Base-by-base conservation (phyloP, 768 basidiomycete species). In the Naganishia randhawae region DNA sequence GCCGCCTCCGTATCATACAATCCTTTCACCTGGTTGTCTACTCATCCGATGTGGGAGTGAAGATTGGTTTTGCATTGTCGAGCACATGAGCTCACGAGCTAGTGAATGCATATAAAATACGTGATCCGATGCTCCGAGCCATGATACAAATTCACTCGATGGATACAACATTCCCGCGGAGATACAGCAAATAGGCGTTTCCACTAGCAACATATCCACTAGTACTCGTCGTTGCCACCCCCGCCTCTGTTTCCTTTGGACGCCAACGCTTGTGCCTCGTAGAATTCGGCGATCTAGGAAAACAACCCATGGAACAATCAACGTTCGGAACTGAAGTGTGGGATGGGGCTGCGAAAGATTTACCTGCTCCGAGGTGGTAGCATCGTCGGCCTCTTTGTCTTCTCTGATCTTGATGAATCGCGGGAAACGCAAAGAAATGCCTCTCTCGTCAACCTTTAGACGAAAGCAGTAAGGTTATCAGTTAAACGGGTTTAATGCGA, bases 381-480 rank as follows among this genome's bases (percentile, higher is more conserved):
- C 91, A 80, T 96, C 91, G 69, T 97, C 93, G 16, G 88, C 88
- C 31, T 83, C 83, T 80, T 99, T 99, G 80, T 99, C 96, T 70
- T 98, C 96, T 71, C 96, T 85, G 61, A 93, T 82, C 51, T 89
- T 86, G 72, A 99, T 85, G 80, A 97, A 98, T 32, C 96, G 86
- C 45, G 96, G 96, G 82, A 99, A 99, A 14, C 96, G 89, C 51
- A 99, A 81, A 17, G 96, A 98, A 73, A 99, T 91, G 0, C 96
- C 96, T 73, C 94, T 83, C 61, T 90, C 87, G 65, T 94, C 93
- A 69, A 73, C 79, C 81, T 81, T 68, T 37, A 11, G 29, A 14
- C 14, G 41, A 19, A 27, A 1, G 42, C 14, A 29, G 17, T 52
- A 11, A 25, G 3, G 5, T 10, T n/a, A 17, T 22, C n/a, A n/a